Percentiles rank a stretch among this genome's conserved stretches.
Evolutionary conservation across 1,284 basidiomycete genomes (phyloP).

Genomic region (Ustanciosporium gigantosporum): DNA sequence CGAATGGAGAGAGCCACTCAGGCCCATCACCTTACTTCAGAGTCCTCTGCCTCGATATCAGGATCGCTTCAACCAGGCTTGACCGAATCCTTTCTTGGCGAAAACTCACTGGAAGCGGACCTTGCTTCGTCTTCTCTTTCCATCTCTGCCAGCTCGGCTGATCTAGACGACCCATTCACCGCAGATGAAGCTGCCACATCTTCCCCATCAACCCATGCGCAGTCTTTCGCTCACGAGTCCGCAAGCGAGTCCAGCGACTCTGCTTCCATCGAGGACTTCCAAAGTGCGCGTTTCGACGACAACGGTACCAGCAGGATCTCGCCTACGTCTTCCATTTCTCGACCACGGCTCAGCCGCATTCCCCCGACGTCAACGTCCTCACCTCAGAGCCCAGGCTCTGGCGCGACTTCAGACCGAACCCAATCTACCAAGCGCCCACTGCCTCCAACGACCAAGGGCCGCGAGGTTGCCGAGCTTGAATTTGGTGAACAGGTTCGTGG

Average conservation of each 20-base stretch:
- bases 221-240: neutral
- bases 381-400: neutral
- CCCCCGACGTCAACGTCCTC: too few relatives aligned
- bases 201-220: too few relatives aligned
- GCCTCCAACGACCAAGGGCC: neutral
- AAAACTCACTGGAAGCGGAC: neutral
- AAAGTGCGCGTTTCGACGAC: too few relatives aligned
- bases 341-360: neutral
- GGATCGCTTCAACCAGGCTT: neutral
- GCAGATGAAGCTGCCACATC: conserved; percentile 3
- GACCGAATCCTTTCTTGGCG: too few relatives aligned
- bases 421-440: neutral
- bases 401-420: neutral
- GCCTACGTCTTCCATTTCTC: neutral
- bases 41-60: too few relatives aligned
- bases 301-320: too few relatives aligned
- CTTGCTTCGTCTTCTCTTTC: conserved; percentile 9
- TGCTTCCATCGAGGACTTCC: neutral
- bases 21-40: conserved; percentile 1
- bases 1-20: conserved; percentile 6
- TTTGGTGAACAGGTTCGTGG: conserved; percentile 48
- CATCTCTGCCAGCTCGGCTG: conserved; percentile 38
- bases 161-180: conserved; percentile 39
- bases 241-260: too few relatives aligned
- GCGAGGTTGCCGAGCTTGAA: conserved; percentile 49